phyloP scores from a whole-genome alignment of 2,329 filamentous ascomycete genomes.

The Apiospora kogelbergensis region DNA sequence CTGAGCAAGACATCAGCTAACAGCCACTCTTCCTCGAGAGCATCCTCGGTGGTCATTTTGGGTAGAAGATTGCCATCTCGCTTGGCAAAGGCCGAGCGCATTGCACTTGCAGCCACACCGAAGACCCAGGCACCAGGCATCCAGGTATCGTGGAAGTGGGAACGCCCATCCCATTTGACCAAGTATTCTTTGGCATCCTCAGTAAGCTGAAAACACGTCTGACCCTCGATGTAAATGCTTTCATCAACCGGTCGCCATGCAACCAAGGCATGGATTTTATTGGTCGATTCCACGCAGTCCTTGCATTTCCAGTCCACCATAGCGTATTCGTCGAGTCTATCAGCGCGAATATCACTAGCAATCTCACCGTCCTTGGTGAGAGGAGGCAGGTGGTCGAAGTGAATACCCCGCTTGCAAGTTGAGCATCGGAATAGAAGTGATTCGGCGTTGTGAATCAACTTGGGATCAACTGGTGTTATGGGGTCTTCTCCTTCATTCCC shows the following conservation, averaged over 20 bases:
- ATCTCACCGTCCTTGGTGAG: conserved; percentile 35
- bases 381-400: conserved; percentile 77
- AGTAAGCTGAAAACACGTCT: conserved; percentile 53
- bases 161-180: conserved; percentile 79
- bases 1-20: conserved; percentile 87
- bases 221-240: conserved; percentile 52
- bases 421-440: conserved; percentile 83
- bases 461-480: conserved; percentile 59
- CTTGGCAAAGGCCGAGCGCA: conserved; percentile 76
- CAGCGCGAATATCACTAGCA: conserved; percentile 51
- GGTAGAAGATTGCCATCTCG: conserved; percentile 63
- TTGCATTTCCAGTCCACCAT: conserved; percentile 72
- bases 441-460: conserved; percentile 71
- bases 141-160: conserved; percentile 84
- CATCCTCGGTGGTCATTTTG: conserved; percentile 71
- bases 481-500: conserved; percentile 81
- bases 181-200: conserved; percentile 90
- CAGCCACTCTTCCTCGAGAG: conserved; percentile 84
- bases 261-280: conserved; percentile 75
- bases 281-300: conserved; percentile 65
- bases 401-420: conserved; percentile 75
- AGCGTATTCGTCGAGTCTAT: conserved; percentile 71
- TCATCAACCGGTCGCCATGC: conserved; percentile 78
- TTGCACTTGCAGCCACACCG: conserved; percentile 61
- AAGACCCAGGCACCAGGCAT: conserved; percentile 87